These are phyloP conservation scores for Euphorbia pulcherrima DNA, from an alignment of 345 rosid genomes.

Conservation along the genomic window DNA sequence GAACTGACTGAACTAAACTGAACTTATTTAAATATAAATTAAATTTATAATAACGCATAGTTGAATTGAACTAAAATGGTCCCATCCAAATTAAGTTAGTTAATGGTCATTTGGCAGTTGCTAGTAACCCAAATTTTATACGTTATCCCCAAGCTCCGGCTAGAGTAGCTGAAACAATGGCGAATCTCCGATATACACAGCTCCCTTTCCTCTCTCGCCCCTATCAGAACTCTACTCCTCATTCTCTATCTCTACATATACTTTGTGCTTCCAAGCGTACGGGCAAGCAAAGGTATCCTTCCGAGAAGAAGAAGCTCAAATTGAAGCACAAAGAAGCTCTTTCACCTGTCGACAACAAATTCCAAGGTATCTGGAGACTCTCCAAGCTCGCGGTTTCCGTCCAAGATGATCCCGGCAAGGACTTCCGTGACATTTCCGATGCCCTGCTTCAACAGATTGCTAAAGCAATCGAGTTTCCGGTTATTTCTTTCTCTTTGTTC, in stretches of 20 bases:
- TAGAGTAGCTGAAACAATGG: constrained; percentile 23
- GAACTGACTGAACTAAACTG: too few relatives aligned
- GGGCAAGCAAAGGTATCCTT: constrained; percentile 86
- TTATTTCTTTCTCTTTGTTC: constrained; percentile 22
- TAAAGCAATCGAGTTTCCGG: constrained; percentile 78
- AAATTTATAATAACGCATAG: too few relatives aligned
- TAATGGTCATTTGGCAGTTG: too few relatives aligned
- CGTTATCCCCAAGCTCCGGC: neutral
- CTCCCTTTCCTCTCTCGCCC: constrained; percentile 21
- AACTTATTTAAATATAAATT: too few relatives aligned
- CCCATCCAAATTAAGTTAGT: too few relatives aligned
- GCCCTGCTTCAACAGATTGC: constrained; percentile 77
- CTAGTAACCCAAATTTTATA: neutral
- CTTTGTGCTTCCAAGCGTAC: constrained; percentile 59
- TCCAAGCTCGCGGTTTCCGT: constrained; percentile 73
- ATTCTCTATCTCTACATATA: constrained; percentile 28
- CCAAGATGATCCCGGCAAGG: constrained; percentile 80
- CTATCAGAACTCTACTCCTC: constrained; percentile 11
- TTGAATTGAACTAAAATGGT: too few relatives aligned
- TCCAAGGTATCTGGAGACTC: constrained; percentile 80
- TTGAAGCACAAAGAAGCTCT: constrained; percentile 51
- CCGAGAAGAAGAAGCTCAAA: constrained; percentile 85
- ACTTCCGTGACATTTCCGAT: constrained; percentile 53
- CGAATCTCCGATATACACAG: constrained; percentile 24
- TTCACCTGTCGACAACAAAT: constrained; percentile 49